phyloP scores from a whole-genome alignment of 768 basidiomycete species.

The Xerocomellus amylosporus region DNA sequence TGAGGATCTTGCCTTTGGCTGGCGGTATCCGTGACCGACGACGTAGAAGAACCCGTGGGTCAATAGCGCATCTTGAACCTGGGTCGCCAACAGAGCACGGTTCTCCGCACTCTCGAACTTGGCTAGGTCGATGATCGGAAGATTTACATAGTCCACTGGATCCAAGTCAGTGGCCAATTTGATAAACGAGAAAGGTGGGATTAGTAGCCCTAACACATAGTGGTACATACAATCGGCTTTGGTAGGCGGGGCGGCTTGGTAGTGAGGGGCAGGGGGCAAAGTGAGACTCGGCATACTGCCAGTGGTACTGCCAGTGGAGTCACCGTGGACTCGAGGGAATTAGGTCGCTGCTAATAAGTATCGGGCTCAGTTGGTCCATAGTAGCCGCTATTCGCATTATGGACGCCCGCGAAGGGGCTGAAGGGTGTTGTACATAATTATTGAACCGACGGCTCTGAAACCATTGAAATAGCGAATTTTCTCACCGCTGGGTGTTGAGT shows the following conservation, averaged over 20 bases:
- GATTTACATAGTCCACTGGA: constrained; percentile 48
- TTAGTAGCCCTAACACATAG: not conserved
- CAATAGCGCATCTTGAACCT: constrained; percentile 47
- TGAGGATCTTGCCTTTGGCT: constrained; percentile 32
- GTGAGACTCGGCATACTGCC: constrained; percentile 31
- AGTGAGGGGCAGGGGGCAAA: constrained; percentile 36
- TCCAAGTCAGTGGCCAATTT: constrained; percentile 13
- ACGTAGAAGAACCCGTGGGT: constrained; percentile 44
- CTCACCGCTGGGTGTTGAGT: no score
- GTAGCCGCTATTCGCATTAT: no score
- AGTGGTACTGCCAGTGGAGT: not conserved
- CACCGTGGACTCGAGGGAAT: not conserved
- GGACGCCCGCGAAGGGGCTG: no score
- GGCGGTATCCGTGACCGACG: constrained; percentile 38
- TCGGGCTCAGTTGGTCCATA: not conserved
- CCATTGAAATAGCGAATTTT: no score
- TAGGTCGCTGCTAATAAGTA: not conserved
- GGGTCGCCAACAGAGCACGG: constrained; percentile 35
- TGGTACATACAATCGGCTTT: constrained; percentile 35
- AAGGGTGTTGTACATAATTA: no score
- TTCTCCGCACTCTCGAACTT: constrained; percentile 38
- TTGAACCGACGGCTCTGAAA: no score
- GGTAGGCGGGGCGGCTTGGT: constrained; percentile 36
- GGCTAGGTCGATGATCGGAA: constrained; percentile 52
- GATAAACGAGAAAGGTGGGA: not conserved